Conservation (phyloP, 139 green algal genomes). For the Raphidocelis subcapitata region DNA sequence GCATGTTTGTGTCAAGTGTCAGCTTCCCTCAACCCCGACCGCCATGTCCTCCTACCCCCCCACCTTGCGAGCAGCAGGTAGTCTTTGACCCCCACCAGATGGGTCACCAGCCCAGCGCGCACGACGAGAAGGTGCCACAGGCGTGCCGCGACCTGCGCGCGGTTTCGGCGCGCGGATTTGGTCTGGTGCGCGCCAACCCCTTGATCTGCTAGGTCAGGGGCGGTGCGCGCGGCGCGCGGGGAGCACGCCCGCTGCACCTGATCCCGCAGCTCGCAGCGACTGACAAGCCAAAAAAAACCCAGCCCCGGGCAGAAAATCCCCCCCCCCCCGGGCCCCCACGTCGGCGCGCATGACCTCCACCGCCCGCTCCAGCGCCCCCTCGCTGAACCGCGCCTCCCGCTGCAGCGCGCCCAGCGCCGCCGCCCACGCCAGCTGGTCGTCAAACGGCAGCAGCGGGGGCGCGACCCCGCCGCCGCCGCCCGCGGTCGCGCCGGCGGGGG, state of each 20-base stretch:
- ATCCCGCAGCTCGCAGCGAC: too few relatives aligned
- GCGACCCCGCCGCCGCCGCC: neutral
- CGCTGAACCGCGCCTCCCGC: constrained; percentile 43
- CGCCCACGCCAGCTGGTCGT: constrained; percentile 44
- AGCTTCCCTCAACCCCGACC: too few relatives aligned
- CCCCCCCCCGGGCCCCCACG: too few relatives aligned
- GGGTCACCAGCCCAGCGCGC: constrained; percentile 61
- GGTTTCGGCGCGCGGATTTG: neutral
- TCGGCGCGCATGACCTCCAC: constrained; percentile 63
- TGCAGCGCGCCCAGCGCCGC: constrained; percentile 50
- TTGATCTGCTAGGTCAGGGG: too few relatives aligned
- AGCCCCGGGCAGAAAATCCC: too few relatives aligned
- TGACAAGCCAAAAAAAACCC: too few relatives aligned
- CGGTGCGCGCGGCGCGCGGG: too few relatives aligned
- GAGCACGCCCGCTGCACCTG: too few relatives aligned
- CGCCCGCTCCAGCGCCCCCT: constrained; percentile 52
- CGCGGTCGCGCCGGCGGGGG: constrained; percentile 13
- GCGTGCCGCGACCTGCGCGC: constrained; percentile 55
- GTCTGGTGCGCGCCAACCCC: too few relatives aligned
- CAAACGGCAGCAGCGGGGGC: constrained; percentile 48
- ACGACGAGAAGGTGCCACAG: constrained; percentile 81
- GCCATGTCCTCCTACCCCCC: too few relatives aligned
- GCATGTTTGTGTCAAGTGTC: too few relatives aligned
- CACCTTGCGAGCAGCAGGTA: constrained; percentile 88
- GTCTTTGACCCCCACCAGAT: constrained; percentile 74